Evolutionary conservation across 2,329 filamentous ascomycete genomes (phyloP), one percentile per base, ranked within the genome.

Genomic region (Drechslera avenae): DNA sequence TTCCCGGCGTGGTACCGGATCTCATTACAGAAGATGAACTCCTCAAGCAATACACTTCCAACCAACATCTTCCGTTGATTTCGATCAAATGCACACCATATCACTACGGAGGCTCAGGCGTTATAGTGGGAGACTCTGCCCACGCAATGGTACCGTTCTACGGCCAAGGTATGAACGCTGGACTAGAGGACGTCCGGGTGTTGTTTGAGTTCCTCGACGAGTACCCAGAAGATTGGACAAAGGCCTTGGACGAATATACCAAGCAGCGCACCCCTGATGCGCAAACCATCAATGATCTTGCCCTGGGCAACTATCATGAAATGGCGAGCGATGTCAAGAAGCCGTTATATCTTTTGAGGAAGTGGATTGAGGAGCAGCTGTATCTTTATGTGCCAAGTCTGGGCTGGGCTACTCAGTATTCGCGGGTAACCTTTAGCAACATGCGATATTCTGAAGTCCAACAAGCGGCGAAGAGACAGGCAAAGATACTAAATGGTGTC

Each of bases 131-230:
- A 51, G 94, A 99, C 70, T 91, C 94, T 6, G 92, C 94, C 0
- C 94, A 99, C 72, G 94, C 95, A 50, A 97, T 99, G 87, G 91
- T 99, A 0, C 94, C 94, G 0, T 99, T 99, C 75, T 99, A 97
- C 73, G 94, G 94, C 0, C 94, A 99, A 73, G 94, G 94, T 31
- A 95, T 99, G 86, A 99, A 99, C 68, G 89, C 94, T 0, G 94
- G 94, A 0, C 84, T 99, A 34, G 94, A 99, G 76, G 93, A 97
- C 65, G 91, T 99, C 10, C 86, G 89, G 6, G 86, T 96, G 4
- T 83, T 99, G 1, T 99, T 96, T 74, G 84, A 86, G 0, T 81
- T 88, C 35, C 79, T 97, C 1, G 92, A 97, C 74, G 83, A 84
- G 60, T 80, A 91, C 59, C 76, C 80, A 1, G 26, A 52, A 9